phyloP scores from a whole-genome alignment of 345 rosid species.

The Draba incana region DNA sequence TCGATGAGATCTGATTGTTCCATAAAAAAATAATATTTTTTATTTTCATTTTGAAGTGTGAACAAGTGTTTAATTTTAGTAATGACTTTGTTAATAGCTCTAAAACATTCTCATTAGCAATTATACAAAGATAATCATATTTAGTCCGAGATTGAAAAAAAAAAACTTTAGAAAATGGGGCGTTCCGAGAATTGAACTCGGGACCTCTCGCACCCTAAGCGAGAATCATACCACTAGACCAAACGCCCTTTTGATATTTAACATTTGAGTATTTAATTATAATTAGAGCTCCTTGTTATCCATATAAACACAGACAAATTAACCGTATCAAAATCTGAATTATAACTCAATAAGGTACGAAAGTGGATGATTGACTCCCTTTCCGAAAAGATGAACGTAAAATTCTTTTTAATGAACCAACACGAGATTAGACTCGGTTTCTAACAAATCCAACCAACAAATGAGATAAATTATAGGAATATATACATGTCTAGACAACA shows the following conservation, averaged over 20 bases:
- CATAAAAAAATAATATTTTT: not conserved
- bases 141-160: not conserved
- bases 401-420: not conserved
- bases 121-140: no score
- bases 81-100: no score
- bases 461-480: not conserved
- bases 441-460: not conserved
- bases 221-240: conserved; percentile 95
- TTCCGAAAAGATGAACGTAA: no score
- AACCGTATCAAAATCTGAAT: no score
- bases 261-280: no score
- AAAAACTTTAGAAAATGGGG: conserved; percentile 41
- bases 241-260: conserved; percentile 48
- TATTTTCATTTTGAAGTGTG: not conserved
- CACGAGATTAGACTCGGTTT: not conserved
- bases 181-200: conserved; percentile 78
- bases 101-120: no score
- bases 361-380: no score
- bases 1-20: conserved; percentile 32
- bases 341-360: no score
- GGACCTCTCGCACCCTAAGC: conserved; percentile 96
- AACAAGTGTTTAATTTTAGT: no score
- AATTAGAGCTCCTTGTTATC: no score
- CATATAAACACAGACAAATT: no score
- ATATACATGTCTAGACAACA: not conserved